These are phyloP conservation scores for Fomitopsis pulvina DNA, from an alignment of 768 basidiomycete species.

Conservation along the genomic window DNA sequence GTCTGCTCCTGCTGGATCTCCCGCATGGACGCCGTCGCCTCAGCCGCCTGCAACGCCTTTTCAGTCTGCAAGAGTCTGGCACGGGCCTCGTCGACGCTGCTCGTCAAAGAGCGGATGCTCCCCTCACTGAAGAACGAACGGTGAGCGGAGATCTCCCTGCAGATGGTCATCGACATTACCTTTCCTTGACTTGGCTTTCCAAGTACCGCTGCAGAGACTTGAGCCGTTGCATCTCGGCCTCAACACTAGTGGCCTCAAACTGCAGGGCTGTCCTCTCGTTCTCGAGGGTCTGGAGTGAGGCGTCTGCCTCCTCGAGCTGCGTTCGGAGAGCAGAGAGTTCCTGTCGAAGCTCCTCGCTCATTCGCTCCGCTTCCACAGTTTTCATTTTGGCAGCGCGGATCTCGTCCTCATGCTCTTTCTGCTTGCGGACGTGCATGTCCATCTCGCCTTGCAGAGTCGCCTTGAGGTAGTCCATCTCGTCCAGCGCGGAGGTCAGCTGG, in stretches of 20 bases:
- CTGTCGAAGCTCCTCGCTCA: slow-evolving; percentile 10
- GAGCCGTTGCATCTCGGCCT: slow-evolving; percentile 60
- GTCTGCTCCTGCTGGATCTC: slow-evolving; percentile 62
- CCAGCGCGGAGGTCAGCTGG: slow-evolving; percentile 7
- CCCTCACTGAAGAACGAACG: slow-evolving; percentile 37
- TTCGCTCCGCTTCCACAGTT: slow-evolving; percentile 11
- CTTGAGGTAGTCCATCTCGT: slow-evolving; percentile 30
- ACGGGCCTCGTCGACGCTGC: slow-evolving; percentile 34
- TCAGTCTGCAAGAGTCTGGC: slow-evolving; percentile 45
- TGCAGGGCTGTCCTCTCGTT: slow-evolving; percentile 49
- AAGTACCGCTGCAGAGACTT: slow-evolving; percentile 54
- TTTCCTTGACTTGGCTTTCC: slow-evolving; percentile 58
- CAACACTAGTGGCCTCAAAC: slow-evolving; percentile 48
- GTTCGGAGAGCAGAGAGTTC: slow-evolving; percentile 26
- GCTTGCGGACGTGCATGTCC: slow-evolving; percentile 9
- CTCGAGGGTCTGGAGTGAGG: slow-evolving; percentile 30
- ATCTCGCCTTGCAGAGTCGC: slow-evolving; percentile 21
- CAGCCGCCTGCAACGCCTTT: slow-evolving; percentile 51
- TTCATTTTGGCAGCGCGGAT: slow-evolving; percentile 15
- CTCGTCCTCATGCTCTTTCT: slow-evolving; percentile 12
- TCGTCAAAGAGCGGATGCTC: slow-evolving; percentile 31
- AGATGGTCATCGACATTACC: slow-evolving; percentile 27
- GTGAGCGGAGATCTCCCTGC: slow-evolving; percentile 1
- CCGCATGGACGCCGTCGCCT: slow-evolving; percentile 61
- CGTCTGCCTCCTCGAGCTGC: slow-evolving; percentile 36